Conservation (phyloP, 2,329 filamentous ascomycete genomes). For the Corynespora cassiicola region DNA sequence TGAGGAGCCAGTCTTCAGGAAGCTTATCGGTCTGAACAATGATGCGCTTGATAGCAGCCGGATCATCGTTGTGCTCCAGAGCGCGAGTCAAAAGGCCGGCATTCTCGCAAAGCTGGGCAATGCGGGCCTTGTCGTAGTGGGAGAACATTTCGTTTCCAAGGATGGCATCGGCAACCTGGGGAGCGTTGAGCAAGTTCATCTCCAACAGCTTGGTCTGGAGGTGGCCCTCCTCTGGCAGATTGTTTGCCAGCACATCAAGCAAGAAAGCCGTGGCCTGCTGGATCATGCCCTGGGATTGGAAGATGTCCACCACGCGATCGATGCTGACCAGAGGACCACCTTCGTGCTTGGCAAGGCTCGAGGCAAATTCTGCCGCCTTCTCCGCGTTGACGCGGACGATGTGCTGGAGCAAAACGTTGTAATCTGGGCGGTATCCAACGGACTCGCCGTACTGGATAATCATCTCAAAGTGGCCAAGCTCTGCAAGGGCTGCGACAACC, state of each 20-base stretch:
- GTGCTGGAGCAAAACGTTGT: constrained; percentile 88
- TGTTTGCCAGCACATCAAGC: constrained; percentile 92
- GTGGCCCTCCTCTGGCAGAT: constrained; percentile 90
- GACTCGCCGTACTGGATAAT: constrained; percentile 90
- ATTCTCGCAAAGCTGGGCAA: constrained; percentile 91
- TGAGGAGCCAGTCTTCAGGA: constrained; percentile 87
- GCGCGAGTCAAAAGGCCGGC: constrained; percentile 76
- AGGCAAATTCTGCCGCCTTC: constrained; percentile 93
- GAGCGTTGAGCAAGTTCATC: constrained; percentile 97
- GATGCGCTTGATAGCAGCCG: constrained; percentile 87
- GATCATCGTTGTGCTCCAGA: constrained; percentile 93
- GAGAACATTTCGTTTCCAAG: constrained; percentile 98
- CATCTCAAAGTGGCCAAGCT: constrained; percentile 96
- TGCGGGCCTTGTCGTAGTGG: constrained; percentile 89
- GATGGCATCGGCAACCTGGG: constrained; percentile 97
- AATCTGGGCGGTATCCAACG: constrained; percentile 91
- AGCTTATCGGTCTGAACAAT: constrained; percentile 86
- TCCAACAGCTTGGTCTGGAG: constrained; percentile 94
- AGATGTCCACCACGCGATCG: constrained; percentile 94
- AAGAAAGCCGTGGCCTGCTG: constrained; percentile 98
- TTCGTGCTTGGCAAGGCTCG: constrained; percentile 88
- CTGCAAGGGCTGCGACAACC: constrained; percentile 92
- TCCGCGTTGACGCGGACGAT: constrained; percentile 87
- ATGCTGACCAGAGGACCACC: constrained; percentile 87
- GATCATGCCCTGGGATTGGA: constrained; percentile 97